Evolutionary conservation across 2,329 filamentous ascomycete genomes (phyloP).

Genomic region (Diaporthe sp.): DNA sequence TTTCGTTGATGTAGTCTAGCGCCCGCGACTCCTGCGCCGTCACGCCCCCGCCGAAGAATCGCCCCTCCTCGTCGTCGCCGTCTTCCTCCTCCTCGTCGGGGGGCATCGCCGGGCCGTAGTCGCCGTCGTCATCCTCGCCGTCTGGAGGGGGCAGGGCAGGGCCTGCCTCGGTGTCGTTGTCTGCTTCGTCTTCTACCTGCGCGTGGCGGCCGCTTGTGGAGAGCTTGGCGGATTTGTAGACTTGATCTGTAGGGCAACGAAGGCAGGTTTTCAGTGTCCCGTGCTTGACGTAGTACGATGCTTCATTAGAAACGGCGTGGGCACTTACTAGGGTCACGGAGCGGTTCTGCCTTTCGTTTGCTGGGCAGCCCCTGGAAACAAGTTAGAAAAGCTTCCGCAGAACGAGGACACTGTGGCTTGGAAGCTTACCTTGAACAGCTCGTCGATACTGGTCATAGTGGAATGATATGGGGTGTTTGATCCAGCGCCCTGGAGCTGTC

Average conservation of each 20-base stretch:
- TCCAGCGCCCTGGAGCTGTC: not conserved
- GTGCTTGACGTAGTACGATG: too few relatives aligned
- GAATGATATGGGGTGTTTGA: not conserved
- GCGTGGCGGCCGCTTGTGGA: conserved; percentile 61
- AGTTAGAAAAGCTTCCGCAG: conserved; percentile 14
- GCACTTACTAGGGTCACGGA: conserved; percentile 72
- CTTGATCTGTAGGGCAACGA: conserved; percentile 60
- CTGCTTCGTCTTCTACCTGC: conserved; percentile 59
- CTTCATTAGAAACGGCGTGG: conserved; percentile 12
- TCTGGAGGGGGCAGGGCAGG: conserved; percentile 65
- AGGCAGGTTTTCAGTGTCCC: not conserved
- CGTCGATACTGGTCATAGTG: conserved; percentile 70
- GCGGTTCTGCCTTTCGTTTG: conserved; percentile 75
- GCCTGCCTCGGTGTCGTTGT: conserved; percentile 61
- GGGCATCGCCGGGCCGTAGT: conserved; percentile 60
- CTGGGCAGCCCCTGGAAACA: conserved; percentile 59
- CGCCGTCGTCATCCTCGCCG: conserved; percentile 65
- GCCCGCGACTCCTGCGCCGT: conserved; percentile 84
- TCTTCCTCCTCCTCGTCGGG: conserved; percentile 62
- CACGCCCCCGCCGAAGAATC: conserved; percentile 95
- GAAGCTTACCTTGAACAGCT: conserved; percentile 67
- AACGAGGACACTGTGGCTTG: not conserved
- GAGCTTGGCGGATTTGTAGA: conserved; percentile 74
- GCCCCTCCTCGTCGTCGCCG: conserved; percentile 87
- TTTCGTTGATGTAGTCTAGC: conserved; percentile 87